Conservation (phyloP, 192 early-diverging fungal species). For the Coemansia sp. region DNA sequence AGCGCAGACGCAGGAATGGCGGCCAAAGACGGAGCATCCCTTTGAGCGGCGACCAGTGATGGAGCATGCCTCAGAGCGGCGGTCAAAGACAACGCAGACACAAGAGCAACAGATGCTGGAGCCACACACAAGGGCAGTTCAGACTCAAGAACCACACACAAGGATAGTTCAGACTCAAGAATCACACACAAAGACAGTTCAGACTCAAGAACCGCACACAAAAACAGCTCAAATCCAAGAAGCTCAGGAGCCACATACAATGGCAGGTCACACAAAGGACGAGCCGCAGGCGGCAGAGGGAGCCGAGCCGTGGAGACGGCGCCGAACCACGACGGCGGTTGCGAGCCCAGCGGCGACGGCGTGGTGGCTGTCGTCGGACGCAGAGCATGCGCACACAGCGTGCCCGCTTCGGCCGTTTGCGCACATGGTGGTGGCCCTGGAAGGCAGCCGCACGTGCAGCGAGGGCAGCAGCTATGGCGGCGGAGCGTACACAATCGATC, state of each 20-base stretch:
- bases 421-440: slow-evolving; percentile 47
- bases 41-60: neutral
- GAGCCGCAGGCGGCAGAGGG: neutral
- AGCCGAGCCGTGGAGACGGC: neutral
- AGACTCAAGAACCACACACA: neutral
- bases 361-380: slow-evolving; percentile 50
- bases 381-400: slow-evolving; percentile 47
- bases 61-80: neutral
- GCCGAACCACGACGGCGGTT: neutral
- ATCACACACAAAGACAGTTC: neutral
- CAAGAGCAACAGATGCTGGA: neutral
- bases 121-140: neutral
- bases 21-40: neutral
- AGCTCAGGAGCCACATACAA: neutral
- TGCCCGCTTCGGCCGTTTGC: slow-evolving; percentile 52
- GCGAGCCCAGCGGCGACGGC: neutral
- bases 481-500: slow-evolving; percentile 13
- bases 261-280: neutral
- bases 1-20: neutral
- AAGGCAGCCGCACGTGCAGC: neutral
- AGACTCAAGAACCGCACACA: neutral
- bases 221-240: neutral
- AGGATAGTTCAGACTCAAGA: neutral
- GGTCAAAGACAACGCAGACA: neutral
- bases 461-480: neutral